Percentiles rank a stretch among this genome's conserved stretches.
Conservation (phyloP, 2,329 filamentous ascomycete genomes). For the Thermoascus crustaceus region DNA sequence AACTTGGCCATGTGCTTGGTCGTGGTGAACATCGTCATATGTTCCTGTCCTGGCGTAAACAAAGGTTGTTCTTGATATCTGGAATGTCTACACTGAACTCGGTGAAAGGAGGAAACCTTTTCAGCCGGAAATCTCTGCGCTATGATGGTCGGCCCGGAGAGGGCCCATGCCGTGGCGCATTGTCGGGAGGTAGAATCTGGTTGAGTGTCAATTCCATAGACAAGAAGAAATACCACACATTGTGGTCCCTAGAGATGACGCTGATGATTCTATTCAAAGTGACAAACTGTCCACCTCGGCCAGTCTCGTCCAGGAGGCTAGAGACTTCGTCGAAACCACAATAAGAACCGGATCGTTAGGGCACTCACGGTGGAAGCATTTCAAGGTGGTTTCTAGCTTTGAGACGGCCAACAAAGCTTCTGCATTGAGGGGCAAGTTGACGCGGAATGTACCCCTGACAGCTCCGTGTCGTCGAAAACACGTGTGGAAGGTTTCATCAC, state of each 20-base stretch:
- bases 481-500: not conserved
- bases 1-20: not conserved
- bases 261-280: slow-evolving; percentile 4
- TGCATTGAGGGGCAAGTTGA: not conserved
- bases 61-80: slow-evolving; percentile 3
- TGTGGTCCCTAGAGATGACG: not conserved
- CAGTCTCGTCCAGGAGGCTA: slow-evolving; percentile 1
- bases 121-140: not conserved
- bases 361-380: not conserved
- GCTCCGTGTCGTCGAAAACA: slow-evolving; percentile 1
- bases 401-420: slow-evolving; percentile 1
- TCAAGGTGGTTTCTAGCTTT: slow-evolving; percentile 1
- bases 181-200: slow-evolving; percentile 1
- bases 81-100: slow-evolving; percentile 1
- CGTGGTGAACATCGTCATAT: not conserved
- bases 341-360: not conserved
- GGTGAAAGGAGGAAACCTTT: slow-evolving; percentile 2
- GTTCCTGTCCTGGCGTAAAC: not conserved
- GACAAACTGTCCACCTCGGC: not conserved
- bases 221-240: slow-evolving; percentile 2
- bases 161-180: not conserved
- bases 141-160: slow-evolving; percentile 1
- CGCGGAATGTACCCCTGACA: not conserved
- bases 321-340: slow-evolving; percentile 3
- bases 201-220: slow-evolving; percentile 1